phyloP scores from a whole-genome alignment of 2,329 filamentous ascomycete genomes.

The Thielaviopsis euricoi region DNA sequence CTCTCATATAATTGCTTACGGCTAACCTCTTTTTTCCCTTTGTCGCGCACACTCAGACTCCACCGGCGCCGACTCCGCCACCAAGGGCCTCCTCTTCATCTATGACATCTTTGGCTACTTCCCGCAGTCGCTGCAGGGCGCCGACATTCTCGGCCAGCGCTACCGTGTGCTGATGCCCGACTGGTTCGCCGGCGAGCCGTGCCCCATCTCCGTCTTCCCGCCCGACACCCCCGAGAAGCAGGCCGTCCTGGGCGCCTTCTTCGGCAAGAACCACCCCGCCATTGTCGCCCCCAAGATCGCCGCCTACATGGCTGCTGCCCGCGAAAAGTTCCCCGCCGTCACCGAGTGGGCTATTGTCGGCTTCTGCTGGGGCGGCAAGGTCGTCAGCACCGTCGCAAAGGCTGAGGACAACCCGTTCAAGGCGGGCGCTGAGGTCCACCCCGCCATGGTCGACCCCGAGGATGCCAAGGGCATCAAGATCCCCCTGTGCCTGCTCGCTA shows the following conservation, averaged over 20 bases:
- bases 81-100: constrained; percentile 44
- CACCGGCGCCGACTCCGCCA: constrained; percentile 29
- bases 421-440: constrained; percentile 42
- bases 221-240: constrained; percentile 48
- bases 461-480: constrained; percentile 45
- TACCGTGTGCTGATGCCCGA: constrained; percentile 87
- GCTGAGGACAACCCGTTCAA: constrained; percentile 27
- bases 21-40: neutral
- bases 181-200: constrained; percentile 66
- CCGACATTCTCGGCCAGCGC: constrained; percentile 49
- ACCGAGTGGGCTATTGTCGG: constrained; percentile 45
- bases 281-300: constrained; percentile 34
- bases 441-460: constrained; percentile 45
- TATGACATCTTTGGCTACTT: constrained; percentile 58
- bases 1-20: neutral
- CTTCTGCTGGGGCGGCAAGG: constrained; percentile 59
- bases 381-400: constrained; percentile 35
- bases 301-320: constrained; percentile 35
- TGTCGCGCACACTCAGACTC: no score
- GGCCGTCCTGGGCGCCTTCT: constrained; percentile 40
- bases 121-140: constrained; percentile 52
- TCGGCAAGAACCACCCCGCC: constrained; percentile 32
- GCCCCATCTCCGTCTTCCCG: constrained; percentile 42
- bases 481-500: constrained; percentile 47
- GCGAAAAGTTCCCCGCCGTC: constrained; percentile 35